Conservation (phyloP, 202 grass and related monocot species). For the Zizania palustris region DNA sequence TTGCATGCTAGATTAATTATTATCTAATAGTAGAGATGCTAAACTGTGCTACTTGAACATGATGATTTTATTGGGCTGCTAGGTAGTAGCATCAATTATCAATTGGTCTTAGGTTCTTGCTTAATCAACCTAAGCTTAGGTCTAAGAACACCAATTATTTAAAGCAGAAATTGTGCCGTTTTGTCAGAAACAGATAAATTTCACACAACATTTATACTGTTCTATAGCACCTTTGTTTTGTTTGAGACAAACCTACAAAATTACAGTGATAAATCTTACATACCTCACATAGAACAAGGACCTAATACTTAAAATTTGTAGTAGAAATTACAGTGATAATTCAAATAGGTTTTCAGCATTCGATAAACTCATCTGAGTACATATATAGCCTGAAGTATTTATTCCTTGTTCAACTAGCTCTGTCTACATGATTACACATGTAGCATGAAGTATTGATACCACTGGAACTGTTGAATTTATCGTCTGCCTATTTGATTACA, state of each 20-base stretch:
- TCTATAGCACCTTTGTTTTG: neutral
- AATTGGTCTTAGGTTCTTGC: neutral
- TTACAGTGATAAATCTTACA: neutral
- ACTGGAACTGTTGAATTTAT: neutral
- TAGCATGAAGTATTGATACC: neutral
- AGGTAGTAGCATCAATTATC: neutral
- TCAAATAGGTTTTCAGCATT: neutral
- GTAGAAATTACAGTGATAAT: neutral
- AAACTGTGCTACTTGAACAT: neutral
- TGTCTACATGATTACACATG: neutral
- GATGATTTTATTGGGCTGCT: neutral
- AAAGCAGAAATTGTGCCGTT: neutral
- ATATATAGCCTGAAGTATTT: conserved; percentile 12
- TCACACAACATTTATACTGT: neutral
- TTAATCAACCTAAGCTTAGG: neutral
- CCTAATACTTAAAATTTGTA: neutral
- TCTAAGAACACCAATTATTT: neutral
- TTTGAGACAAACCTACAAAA: neutral
- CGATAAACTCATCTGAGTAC: neutral
- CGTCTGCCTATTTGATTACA: neutral
- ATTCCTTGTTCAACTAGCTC: neutral
- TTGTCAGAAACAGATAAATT: neutral
- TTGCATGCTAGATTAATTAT: neutral
- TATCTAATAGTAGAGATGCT: neutral
- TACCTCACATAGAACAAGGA: neutral